These are phyloP conservation scores for Meyerozyma carpophila DNA, from an alignment of 1,139 yeast species.

Conservation along the genomic window DNA sequence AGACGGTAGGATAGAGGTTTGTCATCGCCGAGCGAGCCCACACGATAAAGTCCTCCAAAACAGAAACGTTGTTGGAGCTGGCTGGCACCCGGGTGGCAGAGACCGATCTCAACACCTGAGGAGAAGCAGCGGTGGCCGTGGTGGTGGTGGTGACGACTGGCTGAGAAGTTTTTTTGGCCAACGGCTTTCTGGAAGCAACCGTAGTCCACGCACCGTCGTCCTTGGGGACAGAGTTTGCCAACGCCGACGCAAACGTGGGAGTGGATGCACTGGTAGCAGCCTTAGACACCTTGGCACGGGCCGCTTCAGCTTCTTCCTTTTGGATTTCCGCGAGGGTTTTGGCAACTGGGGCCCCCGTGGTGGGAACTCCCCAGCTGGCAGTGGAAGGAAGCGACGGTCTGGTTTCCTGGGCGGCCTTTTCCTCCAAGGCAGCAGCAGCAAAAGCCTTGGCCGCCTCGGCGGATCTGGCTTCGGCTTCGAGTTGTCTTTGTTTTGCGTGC, in stretches of 20 bases:
- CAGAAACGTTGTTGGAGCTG: constrained; percentile 17
- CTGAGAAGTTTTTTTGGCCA: constrained; percentile 21
- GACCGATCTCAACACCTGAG: constrained; percentile 43
- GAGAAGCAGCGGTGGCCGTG: constrained; percentile 25
- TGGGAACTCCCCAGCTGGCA: constrained; percentile 51
- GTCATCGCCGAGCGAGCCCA: constrained; percentile 83
- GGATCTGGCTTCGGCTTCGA: constrained; percentile 25
- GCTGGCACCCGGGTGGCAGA: constrained; percentile 27
- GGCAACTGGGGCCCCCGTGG: constrained; percentile 15
- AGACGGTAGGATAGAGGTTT: constrained; percentile 69
- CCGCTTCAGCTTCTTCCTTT: constrained; percentile 40
- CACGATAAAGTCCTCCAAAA: constrained; percentile 62
- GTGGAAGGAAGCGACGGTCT: constrained; percentile 38
- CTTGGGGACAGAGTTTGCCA: constrained; percentile 19
- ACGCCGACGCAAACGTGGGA: constrained; percentile 16
- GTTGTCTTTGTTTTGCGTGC: constrained; percentile 31
- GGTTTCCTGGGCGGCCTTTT: constrained; percentile 15
- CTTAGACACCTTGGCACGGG: constrained; percentile 24
- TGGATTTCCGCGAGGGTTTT: constrained; percentile 45
- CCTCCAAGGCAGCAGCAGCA: constrained; percentile 20
- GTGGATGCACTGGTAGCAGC: constrained; percentile 12
- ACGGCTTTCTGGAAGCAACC: constrained; percentile 30
- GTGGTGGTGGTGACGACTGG: constrained; percentile 19
- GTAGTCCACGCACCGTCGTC: constrained; percentile 44
- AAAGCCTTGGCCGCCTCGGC: constrained; percentile 16